Evolutionary conservation across 495 filamentous ascomycete species (phyloP).

Genomic region (Hypoxylon cercidicola): DNA sequence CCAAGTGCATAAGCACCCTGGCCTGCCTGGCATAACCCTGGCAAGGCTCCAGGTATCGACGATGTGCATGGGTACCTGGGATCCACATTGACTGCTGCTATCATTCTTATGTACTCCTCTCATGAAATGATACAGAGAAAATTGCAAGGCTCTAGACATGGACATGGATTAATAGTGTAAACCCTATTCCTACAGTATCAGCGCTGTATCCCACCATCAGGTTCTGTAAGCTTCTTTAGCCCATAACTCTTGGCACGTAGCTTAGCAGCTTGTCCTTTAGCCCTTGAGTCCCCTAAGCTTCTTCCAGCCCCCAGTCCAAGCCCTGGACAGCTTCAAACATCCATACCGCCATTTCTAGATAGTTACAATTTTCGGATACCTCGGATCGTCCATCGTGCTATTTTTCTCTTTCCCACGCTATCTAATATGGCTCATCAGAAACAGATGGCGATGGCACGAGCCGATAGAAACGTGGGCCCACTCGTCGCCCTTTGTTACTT

Average conservation of each 20-base stretch:
- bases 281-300: too few species aligned
- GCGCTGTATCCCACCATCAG: background rate
- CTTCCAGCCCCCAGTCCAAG: background rate
- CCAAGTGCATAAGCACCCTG: background rate
- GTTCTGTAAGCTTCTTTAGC: slow-evolving; percentile 17
- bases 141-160: background rate
- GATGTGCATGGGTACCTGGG: slow-evolving; percentile 17
- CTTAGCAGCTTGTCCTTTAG: too few species aligned
- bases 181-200: slow-evolving; percentile 2
- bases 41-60: slow-evolving; percentile 16
- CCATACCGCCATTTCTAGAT: slow-evolving; percentile 34
- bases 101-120: slow-evolving; percentile 26
- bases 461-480: slow-evolving; percentile 32
- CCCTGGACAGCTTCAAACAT: slow-evolving; percentile 32
- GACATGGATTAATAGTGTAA: background rate
- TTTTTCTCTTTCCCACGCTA: slow-evolving; percentile 28
- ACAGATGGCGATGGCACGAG: slow-evolving; percentile 39
- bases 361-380: slow-evolving; percentile 26
- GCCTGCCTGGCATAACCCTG: slow-evolving; percentile 6
- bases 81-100: slow-evolving; percentile 12
- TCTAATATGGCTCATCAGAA: slow-evolving; percentile 30
- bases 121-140: background rate
- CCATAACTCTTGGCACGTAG: too few species aligned
- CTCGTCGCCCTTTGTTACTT: slow-evolving; percentile 1
- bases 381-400: slow-evolving; percentile 42